Conservation (phyloP, 352 stramenopile species). For the Phytophthora pisi region DNA sequence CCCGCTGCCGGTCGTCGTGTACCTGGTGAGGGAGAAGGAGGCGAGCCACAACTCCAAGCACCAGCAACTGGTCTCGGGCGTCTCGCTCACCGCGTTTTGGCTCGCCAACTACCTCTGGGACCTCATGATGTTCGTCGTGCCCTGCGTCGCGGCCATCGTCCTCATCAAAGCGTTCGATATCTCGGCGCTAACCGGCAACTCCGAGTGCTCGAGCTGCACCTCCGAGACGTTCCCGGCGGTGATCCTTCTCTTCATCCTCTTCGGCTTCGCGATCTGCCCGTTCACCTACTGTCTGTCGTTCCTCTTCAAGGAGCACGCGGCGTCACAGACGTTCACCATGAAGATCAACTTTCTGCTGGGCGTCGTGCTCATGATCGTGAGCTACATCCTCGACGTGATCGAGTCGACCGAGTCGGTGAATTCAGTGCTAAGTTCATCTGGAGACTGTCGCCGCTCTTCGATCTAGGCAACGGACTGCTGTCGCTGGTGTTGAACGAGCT, state of each 20-base stretch:
- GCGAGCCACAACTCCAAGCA: constrained; percentile 95
- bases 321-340: constrained; percentile 62
- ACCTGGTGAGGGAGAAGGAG: constrained; percentile 92
- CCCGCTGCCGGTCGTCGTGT: constrained; percentile 88
- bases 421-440: constrained; percentile 64
- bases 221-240: constrained; percentile 40
- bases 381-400: constrained; percentile 52
- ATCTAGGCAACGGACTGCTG: constrained; percentile 49
- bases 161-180: constrained; percentile 51
- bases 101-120: constrained; percentile 94
- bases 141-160: constrained; percentile 36
- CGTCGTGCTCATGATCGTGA: constrained; percentile 67
- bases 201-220: constrained; percentile 35
- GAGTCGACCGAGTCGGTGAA: constrained; percentile 37
- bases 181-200: constrained; percentile 21
- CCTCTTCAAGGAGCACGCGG: constrained; percentile 56
- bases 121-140: constrained; percentile 84
- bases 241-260: constrained; percentile 64
- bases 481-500: constrained; percentile 40
- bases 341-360: constrained; percentile 68
- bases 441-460: constrained; percentile 66
- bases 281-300: constrained; percentile 69
- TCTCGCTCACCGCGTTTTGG: constrained; percentile 94
- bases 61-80: constrained; percentile 93
- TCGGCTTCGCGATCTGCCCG: constrained; percentile 65